phyloP scores from a whole-genome alignment of 1,284 basidiomycete species.

The Omphalotus olearius region DNA sequence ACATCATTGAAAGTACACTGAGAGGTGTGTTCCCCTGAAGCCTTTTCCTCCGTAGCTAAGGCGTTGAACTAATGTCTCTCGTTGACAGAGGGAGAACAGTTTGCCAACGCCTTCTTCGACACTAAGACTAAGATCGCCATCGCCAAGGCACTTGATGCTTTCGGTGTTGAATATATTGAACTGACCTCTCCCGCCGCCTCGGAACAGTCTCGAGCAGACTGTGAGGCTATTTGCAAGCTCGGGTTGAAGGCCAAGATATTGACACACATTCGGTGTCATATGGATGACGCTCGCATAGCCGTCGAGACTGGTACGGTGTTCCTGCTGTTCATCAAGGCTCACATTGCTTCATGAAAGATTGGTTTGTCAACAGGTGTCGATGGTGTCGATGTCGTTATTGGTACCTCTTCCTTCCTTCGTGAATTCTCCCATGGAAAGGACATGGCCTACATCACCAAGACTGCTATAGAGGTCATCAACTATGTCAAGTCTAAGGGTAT shows the following conservation, averaged over 20 bases:
- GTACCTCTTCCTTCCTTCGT: constrained; percentile 97
- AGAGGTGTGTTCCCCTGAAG: constrained; percentile 56
- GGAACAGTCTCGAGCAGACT: constrained; percentile 92
- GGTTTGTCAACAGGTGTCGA: constrained; percentile 72
- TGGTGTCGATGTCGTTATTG: constrained; percentile 99
- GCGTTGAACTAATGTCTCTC: background rate
- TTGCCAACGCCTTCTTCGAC: constrained; percentile 99
- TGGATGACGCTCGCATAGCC: constrained; percentile 98
- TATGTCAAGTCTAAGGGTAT: constrained; percentile 99
- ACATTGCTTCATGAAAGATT: background rate
- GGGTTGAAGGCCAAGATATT: constrained; percentile 97
- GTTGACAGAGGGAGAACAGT: constrained; percentile 91
- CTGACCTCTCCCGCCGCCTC: constrained; percentile 98
- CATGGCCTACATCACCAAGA: constrained; percentile 99
- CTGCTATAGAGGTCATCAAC: constrained; percentile 97
- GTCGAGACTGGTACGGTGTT: constrained; percentile 85
- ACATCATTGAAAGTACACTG: constrained; percentile 96
- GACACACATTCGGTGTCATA: constrained; percentile 99
- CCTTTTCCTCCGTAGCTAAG: background rate
- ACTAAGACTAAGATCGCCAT: constrained; percentile 99
- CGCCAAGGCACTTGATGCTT: constrained; percentile 94
- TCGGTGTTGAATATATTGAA: constrained; percentile 99
- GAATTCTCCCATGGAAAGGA: constrained; percentile 99
- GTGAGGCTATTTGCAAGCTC: constrained; percentile 99
- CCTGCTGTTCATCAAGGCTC: background rate